Conservation (phyloP, 2,329 filamentous ascomycete genomes). For the Emergomyces pasteurianus region DNA sequence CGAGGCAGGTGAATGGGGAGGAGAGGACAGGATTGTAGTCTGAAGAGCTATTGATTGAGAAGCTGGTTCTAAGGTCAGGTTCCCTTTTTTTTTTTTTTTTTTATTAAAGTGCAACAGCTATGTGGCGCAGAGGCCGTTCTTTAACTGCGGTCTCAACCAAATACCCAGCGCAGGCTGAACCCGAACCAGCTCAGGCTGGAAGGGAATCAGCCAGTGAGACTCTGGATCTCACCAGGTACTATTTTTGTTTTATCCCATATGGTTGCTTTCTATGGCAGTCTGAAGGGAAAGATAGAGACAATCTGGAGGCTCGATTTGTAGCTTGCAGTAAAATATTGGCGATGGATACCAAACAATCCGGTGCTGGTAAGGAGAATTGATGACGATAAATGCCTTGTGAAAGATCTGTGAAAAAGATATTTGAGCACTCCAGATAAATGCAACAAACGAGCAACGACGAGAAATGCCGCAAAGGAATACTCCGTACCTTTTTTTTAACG, state of each 20-base stretch:
- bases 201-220: not conserved
- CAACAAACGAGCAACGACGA: no score
- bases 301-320: not conserved
- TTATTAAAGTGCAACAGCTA: not conserved
- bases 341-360: not conserved
- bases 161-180: not conserved
- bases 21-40: not conserved
- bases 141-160: not conserved
- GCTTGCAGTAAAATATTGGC: not conserved
- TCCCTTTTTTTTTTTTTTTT: no score
- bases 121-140: not conserved
- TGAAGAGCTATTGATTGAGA: not conserved
- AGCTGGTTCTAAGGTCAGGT: not conserved
- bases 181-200: constrained; percentile 1
- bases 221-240: not conserved
- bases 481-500: no score
- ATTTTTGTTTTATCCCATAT: not conserved
- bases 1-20: not conserved
- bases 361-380: not conserved
- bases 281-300: not conserved
- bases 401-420: no score
- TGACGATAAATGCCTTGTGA: not conserved
- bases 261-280: not conserved
- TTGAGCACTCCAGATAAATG: not conserved
- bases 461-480: no score